Evolutionary conservation across 306 rosid genomes (phyloP), one percentile per base, ranked within the genome.

Genomic region (Adenanthera pavonina): DNA sequence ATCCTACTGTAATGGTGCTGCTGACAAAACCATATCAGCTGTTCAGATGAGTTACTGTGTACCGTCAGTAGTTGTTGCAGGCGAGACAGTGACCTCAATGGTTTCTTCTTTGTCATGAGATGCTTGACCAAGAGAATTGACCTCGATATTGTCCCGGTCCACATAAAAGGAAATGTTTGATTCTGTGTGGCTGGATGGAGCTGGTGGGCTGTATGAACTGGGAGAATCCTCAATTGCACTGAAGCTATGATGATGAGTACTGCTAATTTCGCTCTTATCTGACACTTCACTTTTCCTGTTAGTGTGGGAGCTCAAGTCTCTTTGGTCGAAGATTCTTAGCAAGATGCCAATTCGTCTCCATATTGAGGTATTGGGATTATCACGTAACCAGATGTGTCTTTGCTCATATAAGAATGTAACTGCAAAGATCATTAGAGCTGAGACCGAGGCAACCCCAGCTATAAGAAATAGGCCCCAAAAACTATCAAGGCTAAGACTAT

Each of bases 391-490:
- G 17, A 49, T 56, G 6, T 82, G 77, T 46, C 74, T 72, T 0
- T 83, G 72, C 30, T 66, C 48, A 56, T 78, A 3, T 2, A 85
- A 34, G 46, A 85, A 85, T 15, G 33, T 54, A 12, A 68, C 17
- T 2, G 33, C 43, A 44, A 36, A 81, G 51, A 76, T 7, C 25
- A 79, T 9, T 0, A 89, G 83, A 17, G 89, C 85, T 1, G 41
- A 19, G 2, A 82, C 2, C 0, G 84, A 82, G 35, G 64, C 64
- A 57, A 43, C 47, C 35, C 77, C 84, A 0, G 68, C 82, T 14
- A 85, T 72, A 36, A 87, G 75, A 73, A 87, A 89, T 33, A 89
- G 85, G 10, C 88, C 89, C 81, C 85, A 56, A 13, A 87, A 87
- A 74, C 82, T 85, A 14, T 59, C 61, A 0, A 89, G 78, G 79